Base-by-base conservation (phyloP, 192 early-diverging fungal genomes). In the Rhizophagus sp. region DNA sequence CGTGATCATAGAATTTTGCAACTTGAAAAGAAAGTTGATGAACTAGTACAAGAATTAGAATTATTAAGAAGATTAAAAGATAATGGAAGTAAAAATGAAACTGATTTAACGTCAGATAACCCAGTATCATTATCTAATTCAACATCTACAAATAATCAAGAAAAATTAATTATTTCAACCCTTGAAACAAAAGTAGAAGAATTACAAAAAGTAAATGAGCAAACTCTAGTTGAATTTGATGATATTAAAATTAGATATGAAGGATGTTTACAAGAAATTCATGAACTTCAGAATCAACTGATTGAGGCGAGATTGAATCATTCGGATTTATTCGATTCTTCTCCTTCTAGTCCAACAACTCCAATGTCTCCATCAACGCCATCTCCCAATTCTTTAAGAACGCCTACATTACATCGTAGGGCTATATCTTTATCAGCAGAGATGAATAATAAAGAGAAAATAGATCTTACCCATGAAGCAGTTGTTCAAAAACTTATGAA, bases 1-100 rank as follows among this genome's bases (percentile, higher is more conserved):
- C 75, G 75, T 13, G 57, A 76, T 76, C 19, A 64, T n/a, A n/a
- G 75, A 62, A 76, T 76, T 8, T 17, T 34, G 62, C 75, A 64
- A 64, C 62, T 76, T 25, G 75, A 76, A 64, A 15, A 64, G 30
- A 30, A 76, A n/a, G 75, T 76, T 44, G 75, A 76, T 25, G 19
- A 34, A 10, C 36, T 76, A 6, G 15, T 64, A 25, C 4, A 19
- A 27, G 52, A 76, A 24, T 44, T 76, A n/a, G 75, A 76, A 15
- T 24, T 11, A 39, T 76, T 76, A 24, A 33, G n/a, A 34, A 33
- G 13, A 11, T 24, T 27, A 65, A 30, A 30, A 24, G 64, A 25
- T 15, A 24, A 65, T 22, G 27, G 25, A 19, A 19, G 4, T 65
- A 24, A 65, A 5, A 6, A 12, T 65, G 63, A 2, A 7, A 12